These are phyloP conservation scores for Melocanna baccifera DNA, from an alignment of 176 grass and related monocot genomes.

Conservation along the genomic window DNA sequence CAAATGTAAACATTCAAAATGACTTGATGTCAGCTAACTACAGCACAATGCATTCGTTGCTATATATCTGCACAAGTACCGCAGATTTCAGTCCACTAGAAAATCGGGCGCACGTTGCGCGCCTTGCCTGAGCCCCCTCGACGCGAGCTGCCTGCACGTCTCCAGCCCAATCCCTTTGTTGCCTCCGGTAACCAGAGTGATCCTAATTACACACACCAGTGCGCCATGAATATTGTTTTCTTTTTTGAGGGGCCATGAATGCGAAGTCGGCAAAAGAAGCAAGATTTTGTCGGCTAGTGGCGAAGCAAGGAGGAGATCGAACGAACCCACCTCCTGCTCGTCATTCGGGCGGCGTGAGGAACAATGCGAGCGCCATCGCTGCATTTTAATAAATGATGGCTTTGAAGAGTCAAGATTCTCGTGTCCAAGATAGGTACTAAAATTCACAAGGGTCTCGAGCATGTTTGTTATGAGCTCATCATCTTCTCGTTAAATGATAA, in stretches of 20 bases:
- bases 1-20: background rate
- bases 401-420: slow-evolving; percentile 92
- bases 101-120: too few species aligned
- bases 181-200: slow-evolving; percentile 58
- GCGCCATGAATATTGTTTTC: too few species aligned
- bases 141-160: slow-evolving; percentile 59
- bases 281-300: background rate
- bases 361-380: too few species aligned
- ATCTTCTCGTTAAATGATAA: slow-evolving; percentile 76
- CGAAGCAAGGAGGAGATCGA: background rate
- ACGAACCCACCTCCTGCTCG: slow-evolving; percentile 45
- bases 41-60: too few species aligned
- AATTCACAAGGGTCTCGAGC: slow-evolving; percentile 95
- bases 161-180: slow-evolving; percentile 81
- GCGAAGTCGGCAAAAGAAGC: background rate
- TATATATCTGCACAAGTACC: background rate
- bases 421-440: slow-evolving; percentile 88
- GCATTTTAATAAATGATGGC: slow-evolving; percentile 84
- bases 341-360: too few species aligned
- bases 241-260: too few species aligned
- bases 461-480: slow-evolving; percentile 98
- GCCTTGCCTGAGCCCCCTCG: slow-evolving; percentile 43
- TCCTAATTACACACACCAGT: slow-evolving; percentile 15
- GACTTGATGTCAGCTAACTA: background rate
- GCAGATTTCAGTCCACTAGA: background rate